phyloP scores from a whole-genome alignment of 345 rosid species.

The Pseudoturritis turrita region DNA sequence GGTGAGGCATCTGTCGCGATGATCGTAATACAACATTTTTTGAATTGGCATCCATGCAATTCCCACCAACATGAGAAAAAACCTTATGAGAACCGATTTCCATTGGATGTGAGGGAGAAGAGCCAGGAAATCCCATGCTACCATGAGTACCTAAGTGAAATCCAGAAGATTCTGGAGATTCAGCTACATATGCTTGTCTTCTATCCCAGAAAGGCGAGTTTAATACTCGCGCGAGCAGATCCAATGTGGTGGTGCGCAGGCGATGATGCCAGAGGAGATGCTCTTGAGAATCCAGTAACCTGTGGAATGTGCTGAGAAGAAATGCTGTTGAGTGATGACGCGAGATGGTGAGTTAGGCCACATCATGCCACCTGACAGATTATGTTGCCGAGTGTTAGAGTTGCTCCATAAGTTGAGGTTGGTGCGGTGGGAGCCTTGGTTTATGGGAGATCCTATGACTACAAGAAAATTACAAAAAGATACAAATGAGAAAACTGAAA shows the following conservation, averaged over 20 bases:
- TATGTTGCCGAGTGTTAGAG: conserved; percentile 60
- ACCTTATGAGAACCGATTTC: conserved; percentile 53
- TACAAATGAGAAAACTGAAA: background rate
- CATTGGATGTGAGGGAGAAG: conserved; percentile 61
- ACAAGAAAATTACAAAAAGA: background rate
- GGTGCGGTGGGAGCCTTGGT: conserved; percentile 57
- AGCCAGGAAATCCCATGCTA: conserved; percentile 51
- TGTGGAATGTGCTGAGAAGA: conserved; percentile 45
- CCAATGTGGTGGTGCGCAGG: conserved; percentile 72
- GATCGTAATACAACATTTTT: conserved; percentile 52
- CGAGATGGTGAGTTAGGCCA: conserved; percentile 83
- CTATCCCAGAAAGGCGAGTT: conserved; percentile 79
- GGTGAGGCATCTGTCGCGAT: conserved; percentile 63
- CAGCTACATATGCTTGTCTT: conserved; percentile 55
- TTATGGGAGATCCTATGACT: conserved; percentile 51
- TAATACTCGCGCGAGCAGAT: conserved; percentile 73
- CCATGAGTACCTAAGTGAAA: conserved; percentile 71
- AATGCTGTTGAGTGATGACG: conserved; percentile 37
- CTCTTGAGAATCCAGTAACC: conserved; percentile 58
- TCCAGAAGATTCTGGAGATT: conserved; percentile 72
- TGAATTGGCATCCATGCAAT: conserved; percentile 45
- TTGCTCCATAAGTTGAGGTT: conserved; percentile 61
- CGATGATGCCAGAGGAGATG: conserved; percentile 58
- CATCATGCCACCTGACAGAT: conserved; percentile 53
- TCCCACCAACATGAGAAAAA: conserved; percentile 54